Conservation (phyloP, 2,329 filamentous ascomycete species). For the Alternaria triticina region DNA sequence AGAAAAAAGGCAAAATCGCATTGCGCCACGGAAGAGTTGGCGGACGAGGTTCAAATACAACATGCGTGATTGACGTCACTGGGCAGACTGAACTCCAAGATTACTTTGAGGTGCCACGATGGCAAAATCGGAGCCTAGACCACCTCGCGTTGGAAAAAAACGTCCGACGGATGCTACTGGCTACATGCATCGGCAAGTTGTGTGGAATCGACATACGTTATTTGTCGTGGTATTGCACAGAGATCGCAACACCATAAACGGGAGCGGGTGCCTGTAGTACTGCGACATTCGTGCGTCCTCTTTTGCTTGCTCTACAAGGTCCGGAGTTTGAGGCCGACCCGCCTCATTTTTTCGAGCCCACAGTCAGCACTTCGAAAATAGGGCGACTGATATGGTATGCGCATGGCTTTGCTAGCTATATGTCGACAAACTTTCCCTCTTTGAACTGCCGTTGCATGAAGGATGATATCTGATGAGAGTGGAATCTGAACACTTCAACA, state of each 20-base stretch:
- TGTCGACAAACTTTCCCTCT: not conserved
- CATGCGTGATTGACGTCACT: conserved; percentile 1
- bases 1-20: not conserved
- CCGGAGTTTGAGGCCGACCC: not conserved
- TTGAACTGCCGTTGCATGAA: not conserved
- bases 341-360: not conserved
- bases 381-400: not conserved
- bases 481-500: not conserved
- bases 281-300: not conserved
- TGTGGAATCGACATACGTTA: not conserved
- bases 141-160: not conserved
- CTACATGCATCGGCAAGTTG: not conserved
- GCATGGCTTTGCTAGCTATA: not conserved
- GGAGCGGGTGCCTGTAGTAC: not conserved
- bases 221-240: not conserved
- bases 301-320: not conserved
- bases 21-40: not conserved
- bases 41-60: not conserved
- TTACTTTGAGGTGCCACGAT: not conserved
- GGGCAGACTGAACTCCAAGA: not conserved
- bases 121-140: not conserved
- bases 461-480: not conserved
- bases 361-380: not conserved
- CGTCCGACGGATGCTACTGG: not conserved
- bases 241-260: not conserved